Base-by-base conservation (phyloP, 225 moss, liverwort and hornwort genomes). In the Polytrichum formosum region DNA sequence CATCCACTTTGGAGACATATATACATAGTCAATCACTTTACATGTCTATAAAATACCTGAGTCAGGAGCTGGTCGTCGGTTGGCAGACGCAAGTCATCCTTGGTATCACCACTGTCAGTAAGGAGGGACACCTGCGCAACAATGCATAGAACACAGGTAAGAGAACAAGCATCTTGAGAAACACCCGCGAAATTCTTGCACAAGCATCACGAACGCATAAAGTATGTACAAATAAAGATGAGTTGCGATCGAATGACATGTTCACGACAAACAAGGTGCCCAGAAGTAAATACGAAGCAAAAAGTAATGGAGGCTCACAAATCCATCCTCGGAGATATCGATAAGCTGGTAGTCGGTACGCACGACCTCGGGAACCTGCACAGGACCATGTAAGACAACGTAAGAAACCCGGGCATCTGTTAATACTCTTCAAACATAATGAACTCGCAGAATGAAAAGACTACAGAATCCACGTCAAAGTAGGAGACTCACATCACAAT, bases 341-440 rank as follows among this genome's bases (percentile, higher is more conserved):
- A 96, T 90, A 6, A 96, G 86, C 89, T 96, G 96, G 66, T 89
- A 96, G 67, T 96, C 96, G 2, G 93, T 93, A 28, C 96, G 96
- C 29, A 86, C 86, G 21, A 96, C 96, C 83, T 96, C 90, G 0
- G 96, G 96, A 13, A 96, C 96, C 96, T 96, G 88, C 1, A n/a
- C 2, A 56, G 1, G 2, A 53, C 22, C 28, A 33, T 5, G 20
- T 26, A 5, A 53, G 29, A 20, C 37, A 23, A 46, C 46, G 46
- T 46, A 13, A 46, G 46, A 46, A 46, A 46, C 46, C 1, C 3
- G 3, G 16, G 7, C 46, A 2, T 46, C 16, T 46, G 0, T 37
- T 0, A 37, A 37, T 2, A 6, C 31, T 2, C 10, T 2, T 2
- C 10, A 26, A 20, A 5, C n/a, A 18, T n/a, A n/a, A n/a, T 23